Conservation (phyloP, 257 asterid genomes). For the Leonotis leonurus region DNA sequence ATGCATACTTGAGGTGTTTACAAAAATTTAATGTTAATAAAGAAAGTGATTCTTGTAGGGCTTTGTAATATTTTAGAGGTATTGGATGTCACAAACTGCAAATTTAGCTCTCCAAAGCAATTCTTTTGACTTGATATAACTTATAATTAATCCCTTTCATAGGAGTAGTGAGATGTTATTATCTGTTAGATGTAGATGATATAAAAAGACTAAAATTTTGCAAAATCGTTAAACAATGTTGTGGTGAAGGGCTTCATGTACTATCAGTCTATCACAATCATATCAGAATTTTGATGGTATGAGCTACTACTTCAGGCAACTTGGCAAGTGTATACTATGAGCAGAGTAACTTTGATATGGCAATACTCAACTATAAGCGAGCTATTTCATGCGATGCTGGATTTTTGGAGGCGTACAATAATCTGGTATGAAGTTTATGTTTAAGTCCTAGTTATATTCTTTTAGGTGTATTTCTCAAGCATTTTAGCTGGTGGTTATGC, state of each 20-base stretch:
- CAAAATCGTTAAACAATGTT: not conserved
- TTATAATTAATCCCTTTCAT: too few species aligned
- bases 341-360: constrained; percentile 94
- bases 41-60: not conserved
- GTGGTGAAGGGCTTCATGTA: not conserved
- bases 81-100: not conserved
- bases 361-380: constrained; percentile 79
- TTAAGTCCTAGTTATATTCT: not conserved
- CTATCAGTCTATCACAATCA: too few species aligned
- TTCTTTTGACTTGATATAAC: too few species aligned
- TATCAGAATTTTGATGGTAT: constrained; percentile 12
- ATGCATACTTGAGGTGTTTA: too few species aligned
- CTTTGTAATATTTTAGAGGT: not conserved
- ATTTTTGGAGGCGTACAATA: constrained; percentile 93
- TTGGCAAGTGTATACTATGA: constrained; percentile 89
- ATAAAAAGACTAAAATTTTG: not conserved
- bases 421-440: constrained; percentile 49
- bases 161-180: not conserved
- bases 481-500: constrained; percentile 4
- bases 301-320: constrained; percentile 58
- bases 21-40: not conserved
- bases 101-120: not conserved
- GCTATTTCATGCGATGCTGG: constrained; percentile 91
- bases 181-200: not conserved
- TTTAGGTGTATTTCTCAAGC: constrained; percentile 1